phyloP scores from a whole-genome alignment of 495 filamentous ascomycete species.

The Bombardia bombarda region DNA sequence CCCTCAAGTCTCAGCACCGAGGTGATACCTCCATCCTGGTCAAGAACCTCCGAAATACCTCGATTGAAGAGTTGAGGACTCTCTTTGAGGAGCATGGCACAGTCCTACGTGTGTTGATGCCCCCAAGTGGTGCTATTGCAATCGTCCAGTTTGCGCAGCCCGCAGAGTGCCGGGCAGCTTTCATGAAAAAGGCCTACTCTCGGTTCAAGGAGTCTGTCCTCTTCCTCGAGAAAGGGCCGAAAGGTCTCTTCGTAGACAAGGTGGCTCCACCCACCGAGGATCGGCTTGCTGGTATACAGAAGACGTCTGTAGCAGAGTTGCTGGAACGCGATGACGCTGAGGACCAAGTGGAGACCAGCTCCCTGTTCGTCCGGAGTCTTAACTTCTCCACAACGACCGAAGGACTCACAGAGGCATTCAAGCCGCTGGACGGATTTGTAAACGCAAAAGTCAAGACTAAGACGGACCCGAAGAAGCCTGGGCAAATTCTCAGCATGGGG shows the following conservation, averaged over 20 bases:
- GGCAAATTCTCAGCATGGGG: conserved; percentile 84
- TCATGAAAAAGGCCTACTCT: conserved; percentile 74
- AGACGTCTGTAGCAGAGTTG: conserved; percentile 37
- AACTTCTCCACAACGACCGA: conserved; percentile 82
- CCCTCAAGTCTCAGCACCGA: conserved; percentile 74
- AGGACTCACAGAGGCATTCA: conserved; percentile 64
- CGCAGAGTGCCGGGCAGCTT: conserved; percentile 72
- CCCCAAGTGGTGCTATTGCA: conserved; percentile 84
- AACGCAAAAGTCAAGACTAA: conserved; percentile 83
- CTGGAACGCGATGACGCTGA: conserved; percentile 51
- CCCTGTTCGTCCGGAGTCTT: conserved; percentile 87
- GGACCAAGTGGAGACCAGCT: conserved; percentile 54
- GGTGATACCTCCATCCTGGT: conserved; percentile 85
- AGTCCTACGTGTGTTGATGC: conserved; percentile 74
- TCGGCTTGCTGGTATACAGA: conserved; percentile 30
- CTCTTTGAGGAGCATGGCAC: conserved; percentile 67
- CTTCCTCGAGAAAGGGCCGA: conserved; percentile 90
- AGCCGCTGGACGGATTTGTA: conserved; percentile 74
- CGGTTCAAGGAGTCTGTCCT: conserved; percentile 86
- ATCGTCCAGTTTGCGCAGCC: conserved; percentile 79
- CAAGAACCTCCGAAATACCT: conserved; percentile 88
- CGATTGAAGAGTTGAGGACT: conserved; percentile 53
- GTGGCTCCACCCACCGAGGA: conserved; percentile 19
- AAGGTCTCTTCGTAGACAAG: conserved; percentile 59
- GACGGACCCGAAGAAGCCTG: conserved; percentile 73